Evolutionary conservation across 202 grass and related monocot species (phyloP), one percentile per base, ranked within the genome.

Genomic region (Thinopyrum obtusiflorum): DNA sequence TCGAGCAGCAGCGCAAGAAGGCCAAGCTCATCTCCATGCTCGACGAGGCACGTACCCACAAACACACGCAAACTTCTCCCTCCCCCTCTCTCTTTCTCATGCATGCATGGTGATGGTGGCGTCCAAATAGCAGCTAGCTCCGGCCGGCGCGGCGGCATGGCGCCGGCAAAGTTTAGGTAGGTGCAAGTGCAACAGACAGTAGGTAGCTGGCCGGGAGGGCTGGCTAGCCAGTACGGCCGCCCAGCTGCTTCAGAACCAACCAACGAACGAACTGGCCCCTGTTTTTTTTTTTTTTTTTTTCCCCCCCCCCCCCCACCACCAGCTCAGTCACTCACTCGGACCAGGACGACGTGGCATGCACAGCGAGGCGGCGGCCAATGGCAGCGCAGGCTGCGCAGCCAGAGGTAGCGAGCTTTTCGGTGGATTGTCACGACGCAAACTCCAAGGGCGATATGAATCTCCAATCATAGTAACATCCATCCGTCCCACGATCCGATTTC

Each of bases 11-110:
- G 82, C 89, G 97, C 78, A 99, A 92, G 97, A 99, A 99, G 77
- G 85, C 93, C 70, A 99, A 99, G 87, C 91, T 99, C 78, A 90
- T 99, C 86, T 94, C 97, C 88, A 99, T 99, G 93, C 93, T 99
- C 66, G 97, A 99, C 76, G 97, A 99, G 97, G 97, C 92, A 99
- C 88, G 93, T 93, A 68, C 29, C 32, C 26, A 4, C n/a, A 53
- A 21, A 27, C 60, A 36, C 80, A 66, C 49, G 59, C 10, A 32
- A 8, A 24, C 59, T 49, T 71, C 55, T 28, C 28, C 47, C 80
- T 21, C 8, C 15, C 51, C 29, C 15, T 12, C 7, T 29, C 39
- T 65, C 80, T 42, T 77, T 33, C 44, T 33, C 61, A 53, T 72
- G 51, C 74, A 69, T 86, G 80, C 84, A 87, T 84, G 85, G 42